Conservation (phyloP, 1,139 yeast species). For the Sugiyamaella japonica region DNA sequence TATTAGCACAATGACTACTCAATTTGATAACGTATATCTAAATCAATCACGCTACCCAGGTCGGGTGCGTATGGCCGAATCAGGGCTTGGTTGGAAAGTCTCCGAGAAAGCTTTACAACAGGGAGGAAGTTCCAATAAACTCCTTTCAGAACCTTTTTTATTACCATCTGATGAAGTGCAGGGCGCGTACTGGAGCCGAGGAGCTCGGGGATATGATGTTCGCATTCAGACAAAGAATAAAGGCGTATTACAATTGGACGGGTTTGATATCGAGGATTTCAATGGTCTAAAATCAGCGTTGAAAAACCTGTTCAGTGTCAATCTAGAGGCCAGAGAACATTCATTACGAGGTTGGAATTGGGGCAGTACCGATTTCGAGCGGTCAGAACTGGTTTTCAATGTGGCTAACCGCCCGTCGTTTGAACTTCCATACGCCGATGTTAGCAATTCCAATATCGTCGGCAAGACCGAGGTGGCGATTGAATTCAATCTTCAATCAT, state of each 20-base stretch:
- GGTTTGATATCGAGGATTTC: constrained; percentile 83
- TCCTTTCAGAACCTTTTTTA: constrained; percentile 64
- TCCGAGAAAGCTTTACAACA: constrained; percentile 40
- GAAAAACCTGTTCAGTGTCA: constrained; percentile 69
- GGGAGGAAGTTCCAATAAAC: constrained; percentile 56
- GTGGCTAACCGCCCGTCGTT: constrained; percentile 88
- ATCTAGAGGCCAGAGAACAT: constrained; percentile 82
- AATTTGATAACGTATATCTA: constrained; percentile 83
- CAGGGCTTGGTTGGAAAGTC: constrained; percentile 97
- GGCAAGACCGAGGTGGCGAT: constrained; percentile 93
- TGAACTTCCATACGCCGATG: constrained; percentile 80
- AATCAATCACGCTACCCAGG: constrained; percentile 85
- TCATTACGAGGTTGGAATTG: constrained; percentile 98
- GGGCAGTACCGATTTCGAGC: constrained; percentile 92
- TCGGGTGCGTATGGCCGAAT: constrained; percentile 88
- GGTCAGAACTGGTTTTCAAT: constrained; percentile 85
- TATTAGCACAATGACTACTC: constrained; percentile 41
- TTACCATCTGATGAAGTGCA: constrained; percentile 82
- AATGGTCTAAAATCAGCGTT: constrained; percentile 78
- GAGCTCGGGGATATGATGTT: constrained; percentile 86
- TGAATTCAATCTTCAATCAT: constrained; percentile 69
- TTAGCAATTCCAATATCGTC: constrained; percentile 85
- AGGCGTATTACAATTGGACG: constrained; percentile 87
- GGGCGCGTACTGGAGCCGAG: constrained; percentile 87
- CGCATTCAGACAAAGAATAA: constrained; percentile 84